Evolutionary conservation across 768 basidiomycete genomes (phyloP), one percentile per base, ranked within the genome.

Genomic region (Harrya chromipes): DNA sequence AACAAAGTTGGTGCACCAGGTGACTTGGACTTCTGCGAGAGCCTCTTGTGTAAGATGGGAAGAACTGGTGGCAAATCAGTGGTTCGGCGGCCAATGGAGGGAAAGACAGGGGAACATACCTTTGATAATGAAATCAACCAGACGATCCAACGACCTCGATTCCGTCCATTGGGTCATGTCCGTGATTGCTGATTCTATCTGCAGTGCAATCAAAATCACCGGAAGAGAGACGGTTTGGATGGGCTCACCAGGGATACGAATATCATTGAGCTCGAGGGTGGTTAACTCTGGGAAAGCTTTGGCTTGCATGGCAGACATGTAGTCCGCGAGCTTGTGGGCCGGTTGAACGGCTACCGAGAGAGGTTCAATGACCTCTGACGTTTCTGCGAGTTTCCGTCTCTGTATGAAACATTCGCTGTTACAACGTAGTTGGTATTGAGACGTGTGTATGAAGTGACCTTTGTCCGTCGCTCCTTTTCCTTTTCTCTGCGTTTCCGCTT

Each of bases 1-100:
- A 99, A 70, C 37, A 97, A 72, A 3, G 91, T 90, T 2, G 95
- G 95, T 34, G 91, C 80, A n/a, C 92, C 93, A 50, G 77, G 79
- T 40, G 75, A 72, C 63, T 90, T 90, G 43, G 92, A 81, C 57
- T 74, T 76, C 65, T 95, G 92, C 23, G 77, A 74, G 11, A 97
- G 70, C 48, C 90, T 82, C 54, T 77, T 78, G 59, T 78, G 81
- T 23, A 94, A 72, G 44, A 72, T 76, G 48, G 86, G 91, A 43
- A 85, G 72, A 56, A 75, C 90, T 90, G 56, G 13, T 12, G 4
- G 21, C 20, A 19, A 10, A 16, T 34, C 40, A 39, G 40, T 50
- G 31, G 14, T 36, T 43, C 27, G 10, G 41, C 8, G n/a, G 27
- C 9, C 19, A 10, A 6, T 14, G 5, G 10, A 16, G 33, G 40